Evolutionary conservation across 495 filamentous ascomycete genomes (phyloP), one percentile per base, ranked within the genome.

Genomic region (Parmelia sp.): DNA sequence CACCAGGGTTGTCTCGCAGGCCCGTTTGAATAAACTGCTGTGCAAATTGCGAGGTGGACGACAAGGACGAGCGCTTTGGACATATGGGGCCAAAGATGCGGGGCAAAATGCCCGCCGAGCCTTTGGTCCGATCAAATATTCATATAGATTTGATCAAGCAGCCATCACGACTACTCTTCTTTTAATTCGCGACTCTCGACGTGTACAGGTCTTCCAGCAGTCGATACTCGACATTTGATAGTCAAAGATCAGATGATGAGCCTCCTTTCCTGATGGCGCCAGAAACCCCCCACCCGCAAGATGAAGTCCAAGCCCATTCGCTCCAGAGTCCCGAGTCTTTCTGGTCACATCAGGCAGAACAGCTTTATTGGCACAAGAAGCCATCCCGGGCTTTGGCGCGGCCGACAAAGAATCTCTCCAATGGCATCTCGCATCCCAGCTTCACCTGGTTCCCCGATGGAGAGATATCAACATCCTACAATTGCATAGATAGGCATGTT

Each of bases 361-460:
- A 88, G 21, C 78, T 97, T 12, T 78, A 89, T 71, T 97, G 92
- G 92, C 88, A 93, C 77, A 84, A 83, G 65, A 78, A 82, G 36
- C 90, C 90, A 4, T 79, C 78, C 21, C 69, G 70, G 45, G 74
- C 77, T 1, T 70, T 84, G 49, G 65, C 73, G 12, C 78, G 68
- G 12, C 71, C 69, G n/a, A 78, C 73, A 14, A 84, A 83, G 63
- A 77, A 72, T 9, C 75, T 87, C 4, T 64, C 76, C 36, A 79
- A 75, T 62, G 83, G 81, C 9, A 70, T 70, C 57, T 71, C 67
- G 36, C 81, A 88, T 67, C 73, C 77, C 33, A 76, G 87, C 70
- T 96, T 91, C 89, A 83, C 83, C 37, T 97, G 91, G 92, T 97
- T 96, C 68, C 85, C 90, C 0, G 90, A 84, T 62, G 92, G 92